Evolutionary conservation across 305 asterid genomes (phyloP).

Genomic region (Solanum hybrid): DNA sequence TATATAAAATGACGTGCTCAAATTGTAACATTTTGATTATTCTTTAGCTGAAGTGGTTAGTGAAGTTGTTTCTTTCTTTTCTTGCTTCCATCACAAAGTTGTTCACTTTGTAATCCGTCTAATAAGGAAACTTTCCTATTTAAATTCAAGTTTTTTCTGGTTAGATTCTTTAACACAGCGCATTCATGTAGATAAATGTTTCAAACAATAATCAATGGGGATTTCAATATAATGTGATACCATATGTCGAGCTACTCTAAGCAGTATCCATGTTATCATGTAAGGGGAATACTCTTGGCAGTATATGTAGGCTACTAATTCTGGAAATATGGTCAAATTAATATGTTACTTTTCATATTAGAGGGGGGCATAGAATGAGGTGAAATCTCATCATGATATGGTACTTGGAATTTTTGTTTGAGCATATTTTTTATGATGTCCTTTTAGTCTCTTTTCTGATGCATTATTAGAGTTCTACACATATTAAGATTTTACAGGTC

Average conservation of each 20-base stretch:
- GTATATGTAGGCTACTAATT: background rate
- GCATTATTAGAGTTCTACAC: background rate
- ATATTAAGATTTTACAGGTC: background rate
- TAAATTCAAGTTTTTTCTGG: background rate
- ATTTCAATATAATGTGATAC: no score
- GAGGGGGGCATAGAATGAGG: background rate
- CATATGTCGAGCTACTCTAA: no score
- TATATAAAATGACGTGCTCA: background rate
- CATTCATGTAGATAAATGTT: background rate
- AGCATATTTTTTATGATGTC: background rate
- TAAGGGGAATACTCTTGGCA: no score
- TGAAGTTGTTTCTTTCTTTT: background rate
- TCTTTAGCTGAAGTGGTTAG: background rate
- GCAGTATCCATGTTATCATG: background rate
- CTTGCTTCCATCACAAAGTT: background rate
- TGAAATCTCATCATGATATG: background rate
- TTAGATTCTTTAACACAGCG: background rate
- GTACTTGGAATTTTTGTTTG: background rate
- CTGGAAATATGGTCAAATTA: background rate
- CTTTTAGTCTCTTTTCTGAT: background rate
- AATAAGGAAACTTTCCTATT: background rate
- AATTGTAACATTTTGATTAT: background rate
- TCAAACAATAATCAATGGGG: background rate
- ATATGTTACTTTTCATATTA: background rate
- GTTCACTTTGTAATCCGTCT: background rate